Evolutionary conservation across 805 yeast species (phyloP), one percentile per base, ranked within the genome.

Genomic region (Suhomyces sp.): DNA sequence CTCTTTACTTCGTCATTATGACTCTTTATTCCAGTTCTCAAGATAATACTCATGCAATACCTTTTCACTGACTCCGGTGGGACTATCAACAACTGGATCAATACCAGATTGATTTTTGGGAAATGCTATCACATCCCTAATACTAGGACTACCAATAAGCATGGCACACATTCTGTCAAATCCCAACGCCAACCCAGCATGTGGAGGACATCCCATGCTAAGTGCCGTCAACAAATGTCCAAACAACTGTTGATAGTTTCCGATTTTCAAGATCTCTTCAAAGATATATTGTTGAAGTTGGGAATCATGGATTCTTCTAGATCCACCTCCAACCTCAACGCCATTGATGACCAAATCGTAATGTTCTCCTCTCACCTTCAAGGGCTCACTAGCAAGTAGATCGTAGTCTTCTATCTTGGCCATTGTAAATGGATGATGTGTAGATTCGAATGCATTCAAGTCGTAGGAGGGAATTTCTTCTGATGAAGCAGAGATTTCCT

Each of bases 351-450:
- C 98, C 11, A 93, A 62, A 55, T 93, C 99, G 56, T 88, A 93
- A 58, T 93, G 98, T 50, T 86, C 95, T 8, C 98, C 98, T 24
- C 77, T 70, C 2, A 83, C 88, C 25, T 63, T 55, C 17, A 86
- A 58, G 4, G 95, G 95, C 13, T 70, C 67, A 0, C 65, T 46
- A 5, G 53, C 70, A 5, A 88, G 63, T 5, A 63, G 55, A 1
- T 74, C 74, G 47, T 82, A 82, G 53, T 88, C 96, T 10, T 75
- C 79, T 0, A 77, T 53, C 23, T 80, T 72, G 1, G 82, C 84
- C 98, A 93, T 93, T 0, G 99, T 93, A 63, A 93, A 93, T 4
- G 99, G 99, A 56, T 93, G 99, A 54, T 93, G 99, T 0, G 97
- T 90, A 0, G 98, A 76, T 25, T 73, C 78, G 31, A 69, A 70